Evolutionary conservation across 2,329 filamentous ascomycete genomes (phyloP).

Genomic region (Pezicula neosporulosa): DNA sequence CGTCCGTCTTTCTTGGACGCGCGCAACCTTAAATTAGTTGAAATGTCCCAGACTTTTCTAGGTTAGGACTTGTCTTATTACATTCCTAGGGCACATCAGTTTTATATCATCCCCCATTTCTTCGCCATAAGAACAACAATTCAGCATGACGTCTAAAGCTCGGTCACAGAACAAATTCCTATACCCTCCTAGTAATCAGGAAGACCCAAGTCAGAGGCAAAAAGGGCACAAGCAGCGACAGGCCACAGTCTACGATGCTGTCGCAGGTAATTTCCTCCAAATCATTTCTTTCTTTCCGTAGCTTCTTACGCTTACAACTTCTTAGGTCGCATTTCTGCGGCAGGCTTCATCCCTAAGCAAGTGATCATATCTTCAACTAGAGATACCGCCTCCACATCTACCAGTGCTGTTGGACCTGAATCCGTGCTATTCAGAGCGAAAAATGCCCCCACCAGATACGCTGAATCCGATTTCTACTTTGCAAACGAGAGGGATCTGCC

Average conservation of each 20-base stretch:
- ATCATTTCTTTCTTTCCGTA: neutral
- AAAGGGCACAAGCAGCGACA: constrained; percentile 24
- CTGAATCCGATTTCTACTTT: constrained; percentile 70
- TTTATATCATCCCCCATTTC: neutral
- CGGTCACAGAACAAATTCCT: constrained; percentile 16
- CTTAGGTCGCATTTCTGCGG: constrained; percentile 36
- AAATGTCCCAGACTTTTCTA: too few relatives aligned
- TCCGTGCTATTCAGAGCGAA: constrained; percentile 66
- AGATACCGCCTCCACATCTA: constrained; percentile 26
- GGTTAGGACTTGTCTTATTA: too few relatives aligned
- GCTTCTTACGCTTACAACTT: constrained; percentile 2
- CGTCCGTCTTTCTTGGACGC: too few relatives aligned
- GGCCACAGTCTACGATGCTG: constrained; percentile 68
- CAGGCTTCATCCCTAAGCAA: constrained; percentile 36
- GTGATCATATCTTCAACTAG: constrained; percentile 19
- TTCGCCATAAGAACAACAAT: neutral
- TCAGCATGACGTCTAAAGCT: constrained; percentile 22
- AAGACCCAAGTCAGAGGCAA: constrained; percentile 2
- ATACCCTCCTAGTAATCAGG: constrained; percentile 8
- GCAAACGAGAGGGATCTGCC: constrained; percentile 55
- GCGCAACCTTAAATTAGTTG: too few relatives aligned
- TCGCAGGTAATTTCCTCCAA: constrained; percentile 50
- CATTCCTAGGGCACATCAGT: too few relatives aligned
- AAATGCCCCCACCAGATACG: constrained; percentile 62
- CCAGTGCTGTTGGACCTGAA: constrained; percentile 55